Evolutionary conservation across 108 stramenopile species (phyloP).

Genomic region (Cyclostephanos tholiformis): DNA sequence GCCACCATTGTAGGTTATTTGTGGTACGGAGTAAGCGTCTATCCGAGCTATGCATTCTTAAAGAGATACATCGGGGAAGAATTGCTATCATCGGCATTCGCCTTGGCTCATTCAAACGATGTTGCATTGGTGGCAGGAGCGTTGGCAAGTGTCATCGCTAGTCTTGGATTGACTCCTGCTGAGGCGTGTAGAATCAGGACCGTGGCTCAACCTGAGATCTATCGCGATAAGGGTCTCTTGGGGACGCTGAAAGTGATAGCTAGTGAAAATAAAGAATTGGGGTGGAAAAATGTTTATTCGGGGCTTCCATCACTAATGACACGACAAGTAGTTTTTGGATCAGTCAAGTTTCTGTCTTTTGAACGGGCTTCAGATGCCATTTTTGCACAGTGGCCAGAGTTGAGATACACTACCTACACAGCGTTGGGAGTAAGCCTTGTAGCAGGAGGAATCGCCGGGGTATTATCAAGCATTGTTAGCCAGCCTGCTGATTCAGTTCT

Average conservation of each 20-base stretch:
- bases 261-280: slow-evolving; percentile 55
- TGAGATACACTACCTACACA: slow-evolving; percentile 71
- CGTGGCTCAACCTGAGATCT: slow-evolving; percentile 83
- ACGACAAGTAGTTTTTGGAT: slow-evolving; percentile 93
- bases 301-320: slow-evolving; percentile 90
- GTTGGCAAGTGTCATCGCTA: slow-evolving; percentile 84
- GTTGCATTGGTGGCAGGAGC: slow-evolving; percentile 91
- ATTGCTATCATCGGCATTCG: slow-evolving; percentile 58
- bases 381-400: slow-evolving; percentile 54
- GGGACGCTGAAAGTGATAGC: slow-evolving; percentile 76
- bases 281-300: slow-evolving; percentile 78
- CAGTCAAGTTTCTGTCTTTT: slow-evolving; percentile 93
- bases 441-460: slow-evolving; percentile 88
- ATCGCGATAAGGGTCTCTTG: slow-evolving; percentile 59
- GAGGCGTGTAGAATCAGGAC: slow-evolving; percentile 89
- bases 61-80: slow-evolving; percentile 65
- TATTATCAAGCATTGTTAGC: slow-evolving; percentile 79
- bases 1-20: slow-evolving; percentile 91
- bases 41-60: slow-evolving; percentile 92
- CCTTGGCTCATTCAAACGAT: slow-evolving; percentile 65
- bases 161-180: slow-evolving; percentile 84
- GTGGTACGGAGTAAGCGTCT: slow-evolving; percentile 94
- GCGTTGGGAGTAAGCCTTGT: slow-evolving; percentile 79
- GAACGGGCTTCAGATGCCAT: slow-evolving; percentile 85
- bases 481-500: slow-evolving; percentile 91